Evolutionary conservation across 1,284 basidiomycete species (phyloP), one percentile per base, ranked within the genome.

Genomic region (Cutaneotrichosporon mucoides): DNA sequence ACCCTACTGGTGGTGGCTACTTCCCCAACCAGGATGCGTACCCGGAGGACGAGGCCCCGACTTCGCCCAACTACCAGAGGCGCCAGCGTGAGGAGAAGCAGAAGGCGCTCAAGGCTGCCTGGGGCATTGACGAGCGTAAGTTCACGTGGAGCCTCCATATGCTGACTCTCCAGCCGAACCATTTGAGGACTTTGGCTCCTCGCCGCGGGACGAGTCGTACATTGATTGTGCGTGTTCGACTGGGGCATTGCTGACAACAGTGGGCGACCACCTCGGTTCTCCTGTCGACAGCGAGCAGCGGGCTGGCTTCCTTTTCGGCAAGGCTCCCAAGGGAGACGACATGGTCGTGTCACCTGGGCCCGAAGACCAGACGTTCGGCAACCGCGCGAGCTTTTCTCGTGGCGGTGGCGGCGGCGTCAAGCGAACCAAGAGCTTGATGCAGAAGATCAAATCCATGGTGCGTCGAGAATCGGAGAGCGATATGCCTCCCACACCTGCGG

Each of bases 381-480:
- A 35, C n/a, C 38, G 40, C 4, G 6, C 54, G 41, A 50, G 48
- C 10, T 56, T 53, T 24, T 56, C 56, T n/a, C 52, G 60, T 43
- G 71, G 62, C 8, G 75, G 76, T 13, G 24, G 24, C 24, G 24
- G 24, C 24, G 24, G 24, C 24, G 71, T 79, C 65, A 79, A 78
- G 68, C 69, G 78, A 33, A 78, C 71, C 16, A 78, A 78, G 63
- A 77, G 76, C 62, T 68, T 79, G 70, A 78, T 79, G 73, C 77
- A 79, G 67, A 77, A 75, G 60, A 67, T 79, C 61, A 76, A 75
- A 68, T 72, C 72, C 56, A 79, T 79, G 78, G 77, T 79, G 69
- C 70, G 76, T 76, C 66, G 56, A 48, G 56, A 57, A 24, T 47
- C 56, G 2, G 59, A 61, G 34, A 38, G 35, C 49, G 52, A 35